Conservation (phyloP, 306 rosid genomes). For the Sesbania bispinosa region DNA sequence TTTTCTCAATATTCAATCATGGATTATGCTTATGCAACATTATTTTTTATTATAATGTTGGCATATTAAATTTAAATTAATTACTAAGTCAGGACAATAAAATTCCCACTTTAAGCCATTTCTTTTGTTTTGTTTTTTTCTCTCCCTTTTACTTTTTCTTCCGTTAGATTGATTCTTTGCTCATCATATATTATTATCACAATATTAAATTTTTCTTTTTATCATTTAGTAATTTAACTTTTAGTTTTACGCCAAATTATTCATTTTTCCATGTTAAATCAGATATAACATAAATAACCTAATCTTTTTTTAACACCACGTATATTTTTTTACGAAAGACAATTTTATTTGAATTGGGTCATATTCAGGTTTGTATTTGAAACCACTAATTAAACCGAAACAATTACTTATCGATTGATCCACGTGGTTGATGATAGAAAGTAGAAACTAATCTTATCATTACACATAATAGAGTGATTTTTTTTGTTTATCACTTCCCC, state of each 20-base stretch:
- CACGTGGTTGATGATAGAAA: too few relatives aligned
- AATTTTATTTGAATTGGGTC: too few relatives aligned
- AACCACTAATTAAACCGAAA: too few relatives aligned
- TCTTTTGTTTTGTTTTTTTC: not conserved
- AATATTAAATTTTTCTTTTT: too few relatives aligned
- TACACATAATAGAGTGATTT: not conserved
- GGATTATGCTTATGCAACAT: not conserved
- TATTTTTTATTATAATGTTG: too few relatives aligned
- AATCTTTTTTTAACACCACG: too few relatives aligned
- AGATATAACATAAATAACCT: not conserved
- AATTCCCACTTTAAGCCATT: not conserved
- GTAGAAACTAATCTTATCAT: not conserved
- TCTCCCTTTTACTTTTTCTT: not conserved
- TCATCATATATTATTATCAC: not conserved
- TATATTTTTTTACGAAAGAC: too few relatives aligned
- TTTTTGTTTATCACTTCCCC: too few relatives aligned
- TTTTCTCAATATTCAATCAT: constrained; percentile 16
- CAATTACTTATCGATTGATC: too few relatives aligned
- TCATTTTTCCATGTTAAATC: not conserved
- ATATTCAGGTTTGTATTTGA: too few relatives aligned
- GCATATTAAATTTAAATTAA: not conserved
- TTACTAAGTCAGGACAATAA: not conserved
- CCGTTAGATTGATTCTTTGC: not conserved
- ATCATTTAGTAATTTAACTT: not conserved
- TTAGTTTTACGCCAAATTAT: not conserved